Base-by-base conservation (phyloP, 495 filamentous ascomycete genomes). In the Penicillium diatomitis region DNA sequence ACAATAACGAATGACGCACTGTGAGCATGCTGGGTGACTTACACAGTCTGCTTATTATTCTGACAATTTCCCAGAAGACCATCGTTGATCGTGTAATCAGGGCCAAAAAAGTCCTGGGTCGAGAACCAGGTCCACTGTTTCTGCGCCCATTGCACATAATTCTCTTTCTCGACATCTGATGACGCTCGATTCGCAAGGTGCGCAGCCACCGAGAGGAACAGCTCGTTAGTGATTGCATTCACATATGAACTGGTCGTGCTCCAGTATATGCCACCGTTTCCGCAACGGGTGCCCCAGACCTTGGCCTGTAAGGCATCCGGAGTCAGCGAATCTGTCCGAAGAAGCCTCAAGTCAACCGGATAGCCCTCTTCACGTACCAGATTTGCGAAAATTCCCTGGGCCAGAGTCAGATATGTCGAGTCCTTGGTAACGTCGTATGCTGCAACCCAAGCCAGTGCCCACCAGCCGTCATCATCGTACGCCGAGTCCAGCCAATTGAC, bases 401-500 rank as follows among this genome's bases (percentile, higher is more conserved):
- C 83, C 41, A 70, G 61, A 41, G 72, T 52, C 36, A 86, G 74
- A 50, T 81, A 85, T 7, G 64, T 56, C 20, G 61, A 52, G 6
- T 81, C 67, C 8, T 67, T 65, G 2, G 82, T 80, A 12, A 80
- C 58, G 57, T 87, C 83, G 66, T 82, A 83, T 35, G 77, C 74
- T 45, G 77, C 74, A 56, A 86, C 78, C 72, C 81, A 75, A 34
- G 74, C 83, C 27, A 44, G n/a, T 12, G 41, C 82, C 83, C 84
- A 87, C 84, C 84, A 87, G 10, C 74, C 80, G 55, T 86, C 82
- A 56, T 87, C 84, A 49, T 86, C 84, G 55, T 85, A 86, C 52
- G 72, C 83, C 11, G 78, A 70, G 54, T 85, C 84, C 33, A 85
- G 60, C 66, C 66, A 67, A 10, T 53, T 46, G 11, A 55, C 56